These are phyloP conservation scores for Clonostachys solani DNA, from an alignment of 2,329 filamentous ascomycete genomes.

Conservation along the genomic window DNA sequence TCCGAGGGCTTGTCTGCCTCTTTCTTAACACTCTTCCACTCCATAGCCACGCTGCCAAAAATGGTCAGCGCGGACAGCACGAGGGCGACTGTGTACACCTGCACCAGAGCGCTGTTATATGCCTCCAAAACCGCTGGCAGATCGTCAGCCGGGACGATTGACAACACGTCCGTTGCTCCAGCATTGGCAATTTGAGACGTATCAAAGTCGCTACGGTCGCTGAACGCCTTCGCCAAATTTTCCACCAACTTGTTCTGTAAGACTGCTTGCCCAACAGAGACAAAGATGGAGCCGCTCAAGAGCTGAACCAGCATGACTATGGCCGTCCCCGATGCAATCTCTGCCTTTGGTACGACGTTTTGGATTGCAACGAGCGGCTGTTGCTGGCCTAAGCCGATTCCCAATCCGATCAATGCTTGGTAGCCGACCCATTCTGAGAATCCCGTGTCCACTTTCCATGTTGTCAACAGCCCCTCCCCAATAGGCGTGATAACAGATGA, in stretches of 20 bases:
- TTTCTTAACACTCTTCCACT: constrained; percentile 44
- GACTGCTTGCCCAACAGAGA: constrained; percentile 44
- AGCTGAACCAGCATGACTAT: constrained; percentile 38
- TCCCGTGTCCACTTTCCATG: too few relatives aligned
- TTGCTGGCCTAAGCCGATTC: constrained; percentile 34
- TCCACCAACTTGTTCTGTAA: constrained; percentile 22
- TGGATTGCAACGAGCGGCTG: constrained; percentile 39
- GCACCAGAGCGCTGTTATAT: constrained; percentile 58
- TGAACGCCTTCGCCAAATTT: too few relatives aligned
- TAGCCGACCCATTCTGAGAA: constrained; percentile 6
- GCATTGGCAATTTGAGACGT: too few relatives aligned
- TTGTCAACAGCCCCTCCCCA: constrained; percentile 26
- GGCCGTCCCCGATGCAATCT: constrained; percentile 37
- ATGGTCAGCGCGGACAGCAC: constrained; percentile 48
- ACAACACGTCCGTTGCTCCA: too few relatives aligned
- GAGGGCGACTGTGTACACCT: constrained; percentile 56
- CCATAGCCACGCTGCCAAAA: constrained; percentile 48
- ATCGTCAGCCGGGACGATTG: too few relatives aligned
- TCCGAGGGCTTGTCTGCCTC: neutral
- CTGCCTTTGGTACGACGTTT: constrained; percentile 31
- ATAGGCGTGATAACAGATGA: constrained; percentile 16
- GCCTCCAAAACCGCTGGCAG: too few relatives aligned
- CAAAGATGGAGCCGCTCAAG: constrained; percentile 40
- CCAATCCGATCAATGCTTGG: constrained; percentile 31
- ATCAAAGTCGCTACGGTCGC: too few relatives aligned